phyloP scores from a whole-genome alignment of 441 rosid genomes.

The Bruguiera hainesii region DNA sequence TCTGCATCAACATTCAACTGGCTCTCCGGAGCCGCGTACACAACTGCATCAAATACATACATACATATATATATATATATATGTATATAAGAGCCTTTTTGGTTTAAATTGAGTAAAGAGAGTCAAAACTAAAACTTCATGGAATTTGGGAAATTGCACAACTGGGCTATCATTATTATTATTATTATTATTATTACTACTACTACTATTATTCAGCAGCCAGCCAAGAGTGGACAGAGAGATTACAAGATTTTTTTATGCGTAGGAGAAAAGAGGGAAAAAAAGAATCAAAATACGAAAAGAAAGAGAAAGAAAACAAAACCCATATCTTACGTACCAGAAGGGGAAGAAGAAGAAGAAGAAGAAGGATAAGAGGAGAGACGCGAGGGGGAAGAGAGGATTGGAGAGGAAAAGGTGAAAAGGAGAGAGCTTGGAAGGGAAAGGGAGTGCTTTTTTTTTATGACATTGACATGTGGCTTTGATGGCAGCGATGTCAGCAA shows the following conservation, averaged over 20 bases:
- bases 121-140: neutral
- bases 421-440: slow-evolving; percentile 4
- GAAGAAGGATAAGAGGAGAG: slow-evolving; percentile 17
- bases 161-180: neutral
- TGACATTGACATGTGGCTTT: neutral
- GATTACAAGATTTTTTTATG: neutral
- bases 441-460: neutral
- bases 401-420: neutral
- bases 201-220: neutral
- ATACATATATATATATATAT: no score
- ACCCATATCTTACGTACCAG: slow-evolving; percentile 19
- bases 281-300: neutral
- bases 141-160: neutral
- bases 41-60: slow-evolving; percentile 29
- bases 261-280: neutral
- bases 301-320: neutral
- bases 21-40: slow-evolving; percentile 47
- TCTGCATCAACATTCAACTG: slow-evolving; percentile 37
- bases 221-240: neutral
- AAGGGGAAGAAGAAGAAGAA: slow-evolving; percentile 7
- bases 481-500: neutral
- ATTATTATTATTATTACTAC: neutral
- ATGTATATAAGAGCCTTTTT: no score
- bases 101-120: neutral
- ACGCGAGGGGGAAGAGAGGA: neutral